These are phyloP conservation scores for Avena atlantica DNA, from an alignment of 176 grass and related monocot species.

Conservation along the genomic window DNA sequence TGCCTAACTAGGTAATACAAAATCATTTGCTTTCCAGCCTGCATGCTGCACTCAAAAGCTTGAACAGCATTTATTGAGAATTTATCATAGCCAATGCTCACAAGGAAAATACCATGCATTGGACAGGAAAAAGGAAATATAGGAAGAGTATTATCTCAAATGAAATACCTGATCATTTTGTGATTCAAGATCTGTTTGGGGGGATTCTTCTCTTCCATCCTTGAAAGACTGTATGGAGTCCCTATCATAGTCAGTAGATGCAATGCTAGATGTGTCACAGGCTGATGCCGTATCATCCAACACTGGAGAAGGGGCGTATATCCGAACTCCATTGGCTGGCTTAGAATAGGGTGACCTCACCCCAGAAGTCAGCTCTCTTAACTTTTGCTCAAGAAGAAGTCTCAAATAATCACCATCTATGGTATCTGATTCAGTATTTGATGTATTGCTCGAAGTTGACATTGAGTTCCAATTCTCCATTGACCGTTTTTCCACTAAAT, in stretches of 20 bases:
- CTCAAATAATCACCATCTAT: slow-evolving; percentile 88
- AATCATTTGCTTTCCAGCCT: background rate
- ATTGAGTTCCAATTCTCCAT: slow-evolving; percentile 33
- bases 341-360: slow-evolving; percentile 61
- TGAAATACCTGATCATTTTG: slow-evolving; percentile 57
- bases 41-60: background rate
- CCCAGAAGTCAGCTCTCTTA: slow-evolving; percentile 73
- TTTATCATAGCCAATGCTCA: slow-evolving; percentile 11
- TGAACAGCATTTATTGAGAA: slow-evolving; percentile 10
- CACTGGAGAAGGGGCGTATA: slow-evolving; percentile 31
- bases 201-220: slow-evolving; percentile 46
- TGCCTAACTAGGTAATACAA: slow-evolving; percentile 16
- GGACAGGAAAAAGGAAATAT: slow-evolving; percentile 34
- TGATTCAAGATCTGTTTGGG: slow-evolving; percentile 22
- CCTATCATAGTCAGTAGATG: slow-evolving; percentile 60
- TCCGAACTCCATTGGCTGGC: slow-evolving; percentile 50
- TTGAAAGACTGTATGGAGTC: slow-evolving; percentile 52
- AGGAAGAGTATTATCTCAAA: slow-evolving; percentile 31
- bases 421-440: slow-evolving; percentile 39
- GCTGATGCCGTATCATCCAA: slow-evolving; percentile 45
- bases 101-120: slow-evolving; percentile 38
- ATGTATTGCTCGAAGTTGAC: slow-evolving; percentile 45
- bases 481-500: slow-evolving; percentile 40
- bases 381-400: slow-evolving; percentile 83
- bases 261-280: slow-evolving; percentile 61